Evolutionary conservation across 306 rosid species (phyloP).

Genomic region (Mimosa pudica): DNA sequence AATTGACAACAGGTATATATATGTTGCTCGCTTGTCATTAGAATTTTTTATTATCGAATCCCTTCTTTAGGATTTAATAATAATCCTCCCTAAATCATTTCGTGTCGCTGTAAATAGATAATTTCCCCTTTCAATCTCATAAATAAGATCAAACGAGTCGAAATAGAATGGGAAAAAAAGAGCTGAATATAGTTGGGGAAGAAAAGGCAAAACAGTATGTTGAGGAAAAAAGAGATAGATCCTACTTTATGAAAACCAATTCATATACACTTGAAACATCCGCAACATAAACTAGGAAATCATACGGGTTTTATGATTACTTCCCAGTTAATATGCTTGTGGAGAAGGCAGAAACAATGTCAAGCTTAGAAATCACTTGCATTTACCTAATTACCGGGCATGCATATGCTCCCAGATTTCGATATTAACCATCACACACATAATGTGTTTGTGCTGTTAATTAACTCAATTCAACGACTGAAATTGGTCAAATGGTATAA

Average conservation of each 20-base stretch:
- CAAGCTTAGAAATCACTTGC: no score
- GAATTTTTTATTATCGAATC: no score
- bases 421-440: not conserved
- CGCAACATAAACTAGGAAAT: not conserved
- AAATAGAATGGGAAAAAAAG: no score
- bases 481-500: not conserved
- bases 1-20: no score
- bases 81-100: no score
- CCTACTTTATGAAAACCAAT: not conserved
- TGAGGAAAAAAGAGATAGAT: not conserved
- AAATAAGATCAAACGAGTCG: no score
- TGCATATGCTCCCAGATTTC: not conserved
- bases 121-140: no score
- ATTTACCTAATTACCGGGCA: no score
- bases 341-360: no score
- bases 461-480: not conserved
- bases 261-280: not conserved
- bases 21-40: no score
- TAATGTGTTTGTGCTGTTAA: not conserved
- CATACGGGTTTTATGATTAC: not conserved
- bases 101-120: no score
- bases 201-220: not conserved
- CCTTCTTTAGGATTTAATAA: no score
- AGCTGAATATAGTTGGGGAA: not conserved
- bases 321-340: not conserved